A percentile compares a stretch with the other conserved stretches of the same genome.
Evolutionary conservation across 73 alveolate species (phyloP).

Genomic region (Tetrahymena elliotti): DNA sequence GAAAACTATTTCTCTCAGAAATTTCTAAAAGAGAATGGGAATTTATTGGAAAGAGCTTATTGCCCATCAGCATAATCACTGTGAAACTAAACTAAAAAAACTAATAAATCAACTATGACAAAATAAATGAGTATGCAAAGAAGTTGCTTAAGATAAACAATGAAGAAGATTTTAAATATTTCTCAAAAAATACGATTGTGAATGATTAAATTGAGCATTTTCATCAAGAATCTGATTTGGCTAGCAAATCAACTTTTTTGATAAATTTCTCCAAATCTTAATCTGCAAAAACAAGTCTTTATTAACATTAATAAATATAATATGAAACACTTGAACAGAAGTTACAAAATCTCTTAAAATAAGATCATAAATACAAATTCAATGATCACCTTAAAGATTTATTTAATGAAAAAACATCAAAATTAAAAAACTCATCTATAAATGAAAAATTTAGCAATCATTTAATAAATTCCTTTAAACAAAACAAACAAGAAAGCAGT

Average conservation of each 20-base stretch:
- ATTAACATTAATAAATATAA: too few species aligned
- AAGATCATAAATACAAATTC: background rate
- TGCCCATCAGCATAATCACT: background rate
- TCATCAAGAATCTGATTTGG: background rate
- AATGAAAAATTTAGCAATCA: background rate
- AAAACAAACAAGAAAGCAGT: background rate
- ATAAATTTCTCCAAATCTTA: background rate
- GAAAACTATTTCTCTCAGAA: background rate
- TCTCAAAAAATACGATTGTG: background rate
- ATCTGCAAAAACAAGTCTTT: background rate
- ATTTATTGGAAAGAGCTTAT: background rate
- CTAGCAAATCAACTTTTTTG: too few species aligned
- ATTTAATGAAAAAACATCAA: too few species aligned
- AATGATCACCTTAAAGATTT: background rate
- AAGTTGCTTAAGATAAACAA: background rate
- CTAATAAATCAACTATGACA: background rate
- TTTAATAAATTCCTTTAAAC: too few species aligned
- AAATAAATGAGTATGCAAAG: background rate
- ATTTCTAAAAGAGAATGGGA: background rate
- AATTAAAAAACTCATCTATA: background rate
- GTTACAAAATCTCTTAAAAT: too few species aligned
- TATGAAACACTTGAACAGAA: background rate
- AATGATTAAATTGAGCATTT: background rate
- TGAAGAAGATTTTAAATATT: background rate
- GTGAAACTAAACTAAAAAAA: background rate